Base-by-base conservation (phyloP, 2,329 filamentous ascomycete species). In the Penicillium sp. region DNA sequence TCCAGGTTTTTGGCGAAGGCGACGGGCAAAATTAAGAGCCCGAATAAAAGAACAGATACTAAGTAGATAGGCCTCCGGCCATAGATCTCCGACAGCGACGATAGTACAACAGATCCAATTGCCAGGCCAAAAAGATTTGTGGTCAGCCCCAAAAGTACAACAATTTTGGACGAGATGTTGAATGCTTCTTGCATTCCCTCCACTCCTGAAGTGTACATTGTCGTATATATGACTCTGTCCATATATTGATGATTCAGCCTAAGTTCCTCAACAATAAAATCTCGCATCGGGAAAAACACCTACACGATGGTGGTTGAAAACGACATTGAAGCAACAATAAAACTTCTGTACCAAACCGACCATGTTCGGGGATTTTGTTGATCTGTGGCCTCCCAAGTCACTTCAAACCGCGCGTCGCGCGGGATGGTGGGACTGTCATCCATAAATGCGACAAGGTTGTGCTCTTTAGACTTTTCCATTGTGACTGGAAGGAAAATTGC, bases 121-220 rank as follows among this genome's bases (percentile, higher is more conserved):
- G 86, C 88, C 46, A 91, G 76, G 7, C 89, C 89, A n/a, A 88
- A 67, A 12, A 91, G 76, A 64, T 91, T 91, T 0, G 84, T 87
- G 0, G 88, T 91, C 30, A 91, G 76, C 4, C 88, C 88, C 1
- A 91, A 71, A 0, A 88, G 86, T 0, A 84, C 78, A 7, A 84
- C 67, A 0, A 82, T 83, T 29, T 82, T 77, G 10, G 72, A 78
- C 3, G 74, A 67, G 10, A 84, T 77, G 32, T 78, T 70, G 60
- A 89, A 91, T 27, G 86, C 83, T 15, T 76, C 65, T 65, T 84
- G 80, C 68, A 91, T 79, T 0, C 87, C 87, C 0, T 85, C 82
- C 26, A 87, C 82, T 4, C 84, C 84, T 1, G 84, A 82, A 1
- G 88, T 88, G 65, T 90, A 91, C 54, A 81, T 85, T 1, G 88